Evolutionary conservation across 345 rosid genomes (phyloP), one percentile per base, ranked within the genome.

Genomic region (Trapa incisa): DNA sequence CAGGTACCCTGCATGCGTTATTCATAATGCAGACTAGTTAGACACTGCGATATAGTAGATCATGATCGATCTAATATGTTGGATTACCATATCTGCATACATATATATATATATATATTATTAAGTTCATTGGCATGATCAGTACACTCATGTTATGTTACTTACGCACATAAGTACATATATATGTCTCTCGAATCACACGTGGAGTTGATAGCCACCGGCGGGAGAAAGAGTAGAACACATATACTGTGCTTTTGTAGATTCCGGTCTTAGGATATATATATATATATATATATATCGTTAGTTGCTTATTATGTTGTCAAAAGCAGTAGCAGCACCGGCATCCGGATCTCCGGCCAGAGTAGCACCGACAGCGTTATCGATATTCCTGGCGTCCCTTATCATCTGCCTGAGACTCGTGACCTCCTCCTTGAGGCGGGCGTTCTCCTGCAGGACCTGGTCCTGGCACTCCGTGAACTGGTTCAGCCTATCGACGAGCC

Each of bases 341-440:
- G n/a, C n/a, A 10, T 54, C 69, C 42, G 41, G 45, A 67, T 67
- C 70, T 32, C 38, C 29, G 29, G 29, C 38, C 7, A 58, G 63
- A 58, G 15, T 47, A 37, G 57, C 17, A 61, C 43, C 42, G 14
- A 6, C 43, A 16, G 60, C 62, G n/a, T 57, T 37, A 4, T 58
- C 38, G 65, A 61, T 22, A 22, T 22, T 47, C 42, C 57, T 81
- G 14, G 87, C 64, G 43, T 80, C 85, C 14, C 77, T 75, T 52
- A 93, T 72, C 85, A 93, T 81, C 72, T 82, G 87, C 69, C 86
- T 85, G 66, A 93, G 92, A 75, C 80, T 87, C 37, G 92, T 80
- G 54, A 84, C 80, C 77, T 93, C 97, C 65, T 93, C 89, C 80
- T 83, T 90, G 72, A 93, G 97, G 74, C 79, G 77, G 33, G 80